A percentile compares a stretch with the other conserved stretches of the same genome.
These are phyloP conservation scores for Kwoniella sp. DNA, from an alignment of 768 basidiomycete genomes.

Conservation along the genomic window DNA sequence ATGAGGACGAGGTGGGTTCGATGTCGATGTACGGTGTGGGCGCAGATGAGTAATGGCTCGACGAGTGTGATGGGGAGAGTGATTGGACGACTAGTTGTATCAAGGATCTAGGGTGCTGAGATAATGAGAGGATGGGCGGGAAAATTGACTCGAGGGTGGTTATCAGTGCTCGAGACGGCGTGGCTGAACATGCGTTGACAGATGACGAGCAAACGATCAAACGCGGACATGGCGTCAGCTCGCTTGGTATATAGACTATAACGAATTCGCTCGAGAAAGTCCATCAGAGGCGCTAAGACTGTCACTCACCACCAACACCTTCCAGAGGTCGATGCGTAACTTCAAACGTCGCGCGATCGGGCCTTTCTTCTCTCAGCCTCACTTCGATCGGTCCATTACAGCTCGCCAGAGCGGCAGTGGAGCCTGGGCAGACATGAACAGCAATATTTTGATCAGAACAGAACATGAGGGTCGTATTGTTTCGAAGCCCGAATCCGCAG, in stretches of 20 bases:
- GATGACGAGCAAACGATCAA: no score
- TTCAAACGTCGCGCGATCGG: slow-evolving; percentile 57
- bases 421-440: slow-evolving; percentile 36
- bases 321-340: slow-evolving; percentile 56
- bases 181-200: slow-evolving; percentile 37
- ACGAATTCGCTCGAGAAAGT: neutral
- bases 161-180: slow-evolving; percentile 52
- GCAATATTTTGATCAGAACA: slow-evolving; percentile 1
- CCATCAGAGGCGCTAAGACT: neutral
- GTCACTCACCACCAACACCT: slow-evolving; percentile 51
- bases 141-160: slow-evolving; percentile 47
- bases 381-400: slow-evolving; percentile 58
- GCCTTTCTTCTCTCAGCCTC: slow-evolving; percentile 56
- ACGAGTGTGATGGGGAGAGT: slow-evolving; percentile 33
- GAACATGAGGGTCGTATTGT: neutral
- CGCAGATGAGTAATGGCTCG: slow-evolving; percentile 27
- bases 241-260: no score
- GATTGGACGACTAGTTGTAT: slow-evolving; percentile 58
- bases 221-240: no score
- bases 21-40: slow-evolving; percentile 9
- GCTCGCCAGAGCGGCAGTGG: slow-evolving; percentile 53
- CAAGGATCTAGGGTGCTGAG: slow-evolving; percentile 57
- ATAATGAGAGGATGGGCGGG: slow-evolving; percentile 53
- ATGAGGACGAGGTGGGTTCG: slow-evolving; percentile 3
- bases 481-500: no score